Conservation (phyloP, 1,284 basidiomycete genomes). For the Ceratobasidium sp. region DNA sequence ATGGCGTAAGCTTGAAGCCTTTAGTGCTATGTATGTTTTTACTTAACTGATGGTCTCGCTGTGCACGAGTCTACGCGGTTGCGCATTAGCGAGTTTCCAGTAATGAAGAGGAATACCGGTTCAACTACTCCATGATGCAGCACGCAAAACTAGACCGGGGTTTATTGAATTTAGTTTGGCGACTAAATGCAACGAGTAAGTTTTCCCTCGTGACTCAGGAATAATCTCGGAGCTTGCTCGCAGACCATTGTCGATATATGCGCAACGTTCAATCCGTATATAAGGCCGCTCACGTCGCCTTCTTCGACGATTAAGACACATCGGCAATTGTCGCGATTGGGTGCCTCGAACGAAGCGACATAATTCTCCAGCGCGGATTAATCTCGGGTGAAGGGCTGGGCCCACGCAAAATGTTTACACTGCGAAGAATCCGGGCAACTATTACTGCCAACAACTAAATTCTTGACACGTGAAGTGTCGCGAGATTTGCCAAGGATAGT, state of each 20-base stretch:
- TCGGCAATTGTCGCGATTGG: conserved; percentile 38
- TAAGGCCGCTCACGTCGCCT: background rate
- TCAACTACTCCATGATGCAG: background rate
- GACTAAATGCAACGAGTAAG: background rate
- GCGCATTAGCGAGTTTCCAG: conserved; percentile 33
- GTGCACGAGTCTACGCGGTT: conserved; percentile 10
- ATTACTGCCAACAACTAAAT: background rate
- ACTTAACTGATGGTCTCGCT: background rate
- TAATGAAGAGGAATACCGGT: conserved; percentile 15
- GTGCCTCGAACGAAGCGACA: background rate
- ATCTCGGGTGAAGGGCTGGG: conserved; percentile 31
- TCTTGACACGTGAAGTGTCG: conserved; percentile 25
- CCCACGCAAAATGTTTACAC: conserved; percentile 24
- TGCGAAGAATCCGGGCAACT: conserved; percentile 6
- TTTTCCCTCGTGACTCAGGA: conserved; percentile 26
- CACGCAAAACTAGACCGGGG: background rate
- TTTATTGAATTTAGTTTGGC: conserved; percentile 2
- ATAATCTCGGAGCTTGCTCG: conserved; percentile 34
- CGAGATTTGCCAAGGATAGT: conserved; percentile 14
- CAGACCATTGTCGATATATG: background rate
- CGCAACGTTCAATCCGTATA: background rate
- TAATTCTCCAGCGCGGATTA: conserved; percentile 12
- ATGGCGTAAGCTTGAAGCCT: background rate
- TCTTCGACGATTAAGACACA: background rate
- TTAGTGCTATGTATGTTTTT: background rate